Conservation (phyloP, 495 filamentous ascomycete genomes). For the Podospora anserina region DNA sequence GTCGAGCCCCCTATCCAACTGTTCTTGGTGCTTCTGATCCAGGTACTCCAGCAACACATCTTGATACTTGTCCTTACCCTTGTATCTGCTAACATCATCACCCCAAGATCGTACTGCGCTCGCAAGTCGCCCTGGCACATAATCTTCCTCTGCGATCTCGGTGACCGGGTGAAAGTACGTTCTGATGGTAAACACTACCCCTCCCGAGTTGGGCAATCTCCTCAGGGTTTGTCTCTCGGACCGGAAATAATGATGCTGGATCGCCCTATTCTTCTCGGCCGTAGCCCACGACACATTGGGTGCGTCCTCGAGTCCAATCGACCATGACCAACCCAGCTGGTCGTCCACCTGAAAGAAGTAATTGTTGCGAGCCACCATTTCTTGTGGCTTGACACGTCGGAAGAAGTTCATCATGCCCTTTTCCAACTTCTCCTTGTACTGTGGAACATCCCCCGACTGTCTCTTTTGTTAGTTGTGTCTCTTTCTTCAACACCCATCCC, state of each 20-base stretch:
- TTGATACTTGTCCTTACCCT: slow-evolving; percentile 75
- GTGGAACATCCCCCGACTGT: slow-evolving; percentile 68
- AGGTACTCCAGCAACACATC: slow-evolving; percentile 80
- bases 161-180: slow-evolving; percentile 74
- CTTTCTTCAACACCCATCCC: background rate
- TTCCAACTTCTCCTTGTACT: slow-evolving; percentile 71
- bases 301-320: slow-evolving; percentile 71
- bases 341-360: slow-evolving; percentile 83
- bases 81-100: slow-evolving; percentile 78
- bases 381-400: slow-evolving; percentile 59
- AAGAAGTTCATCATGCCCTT: slow-evolving; percentile 84
- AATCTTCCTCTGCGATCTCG: slow-evolving; percentile 62
- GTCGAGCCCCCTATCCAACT: slow-evolving; percentile 63
- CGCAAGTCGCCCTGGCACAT: slow-evolving; percentile 68
- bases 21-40: slow-evolving; percentile 74
- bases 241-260: slow-evolving; percentile 74
- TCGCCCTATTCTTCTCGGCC: slow-evolving; percentile 71
- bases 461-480: background rate
- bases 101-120: slow-evolving; percentile 80
- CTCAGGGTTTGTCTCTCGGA: slow-evolving; percentile 76
- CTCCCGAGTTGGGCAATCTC: slow-evolving; percentile 68
- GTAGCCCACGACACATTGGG: slow-evolving; percentile 65
- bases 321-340: slow-evolving; percentile 63
- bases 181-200: slow-evolving; percentile 75
- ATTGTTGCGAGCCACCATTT: slow-evolving; percentile 59